Conservation (phyloP, 192 early-diverging fungal genomes). For the Podila horticola region DNA sequence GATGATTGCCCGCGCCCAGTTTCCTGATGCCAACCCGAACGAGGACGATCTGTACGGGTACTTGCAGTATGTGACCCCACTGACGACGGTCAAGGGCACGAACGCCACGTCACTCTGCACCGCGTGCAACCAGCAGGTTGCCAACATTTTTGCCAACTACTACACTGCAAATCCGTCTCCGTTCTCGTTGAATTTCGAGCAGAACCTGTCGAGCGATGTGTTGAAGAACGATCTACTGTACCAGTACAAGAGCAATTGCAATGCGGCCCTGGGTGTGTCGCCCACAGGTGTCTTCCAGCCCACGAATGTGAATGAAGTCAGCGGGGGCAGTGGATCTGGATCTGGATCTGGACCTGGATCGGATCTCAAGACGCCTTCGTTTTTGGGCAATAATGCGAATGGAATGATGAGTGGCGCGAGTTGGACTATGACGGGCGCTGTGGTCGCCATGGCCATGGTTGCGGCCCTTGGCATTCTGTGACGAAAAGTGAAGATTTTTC, state of each 20-base stretch:
- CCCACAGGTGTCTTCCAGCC: conserved; percentile 13
- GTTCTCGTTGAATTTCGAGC: conserved; percentile 6
- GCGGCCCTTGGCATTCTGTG: background rate
- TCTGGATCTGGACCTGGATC: background rate
- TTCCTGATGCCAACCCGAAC: conserved; percentile 18
- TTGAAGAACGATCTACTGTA: background rate
- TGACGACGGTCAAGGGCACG: background rate
- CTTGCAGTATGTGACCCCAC: conserved; percentile 23
- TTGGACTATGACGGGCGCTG: background rate
- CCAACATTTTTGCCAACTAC: conserved; percentile 32
- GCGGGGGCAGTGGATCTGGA: background rate
- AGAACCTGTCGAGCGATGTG: conserved; percentile 8
- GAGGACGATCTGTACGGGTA: conserved; percentile 37
- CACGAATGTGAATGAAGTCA: conserved; percentile 4
- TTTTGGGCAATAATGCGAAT: background rate
- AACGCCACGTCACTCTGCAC: conserved; percentile 9
- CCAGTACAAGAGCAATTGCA: conserved; percentile 27
- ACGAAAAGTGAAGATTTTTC: no score
- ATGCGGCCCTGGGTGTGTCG: conserved; percentile 10
- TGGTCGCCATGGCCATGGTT: background rate
- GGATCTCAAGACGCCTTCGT: background rate
- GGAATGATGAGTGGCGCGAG: background rate
- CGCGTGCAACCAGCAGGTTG: conserved; percentile 22
- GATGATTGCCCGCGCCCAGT: conserved; percentile 25
- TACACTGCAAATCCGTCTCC: conserved; percentile 9